Evolutionary conservation across 345 rosid genomes (phyloP).

Genomic region (Lagerstroemia speciosa): DNA sequence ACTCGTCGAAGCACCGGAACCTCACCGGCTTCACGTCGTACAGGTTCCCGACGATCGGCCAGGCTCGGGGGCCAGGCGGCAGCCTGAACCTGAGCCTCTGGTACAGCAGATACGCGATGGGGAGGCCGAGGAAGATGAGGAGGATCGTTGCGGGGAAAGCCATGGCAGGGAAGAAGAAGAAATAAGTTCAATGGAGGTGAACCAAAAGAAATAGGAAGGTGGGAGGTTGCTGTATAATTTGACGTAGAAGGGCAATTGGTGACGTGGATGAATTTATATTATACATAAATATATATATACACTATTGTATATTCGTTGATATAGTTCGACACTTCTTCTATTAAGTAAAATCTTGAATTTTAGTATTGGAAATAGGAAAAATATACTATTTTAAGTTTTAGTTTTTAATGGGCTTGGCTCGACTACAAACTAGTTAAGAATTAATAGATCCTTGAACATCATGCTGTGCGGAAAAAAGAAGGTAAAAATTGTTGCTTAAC

Average conservation of each 20-base stretch:
- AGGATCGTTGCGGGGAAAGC: background rate
- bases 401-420: too few relatives aligned
- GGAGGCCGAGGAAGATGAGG: slow-evolving; percentile 6
- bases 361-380: too few relatives aligned
- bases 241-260: slow-evolving; percentile 2
- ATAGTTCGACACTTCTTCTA: too few relatives aligned
- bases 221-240: background rate
- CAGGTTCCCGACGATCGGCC: slow-evolving; percentile 85
- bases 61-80: slow-evolving; percentile 78
- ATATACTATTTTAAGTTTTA: too few relatives aligned
- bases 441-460: too few relatives aligned
- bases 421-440: too few relatives aligned
- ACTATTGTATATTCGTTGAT: too few relatives aligned
- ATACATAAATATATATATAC: too few relatives aligned
- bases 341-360: too few relatives aligned
- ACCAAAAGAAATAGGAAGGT: background rate
- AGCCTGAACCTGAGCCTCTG: slow-evolving; percentile 48
- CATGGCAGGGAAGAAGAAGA: background rate
- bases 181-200: background rate
- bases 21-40: slow-evolving; percentile 78
- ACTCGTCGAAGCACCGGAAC: slow-evolving; percentile 74
- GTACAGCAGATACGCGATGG: slow-evolving; percentile 25
- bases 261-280: background rate
- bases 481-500: too few relatives aligned
- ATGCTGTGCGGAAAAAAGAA: too few relatives aligned